A percentile compares a stretch with the other conserved stretches of the same genome.
These are phyloP conservation scores for Actinomortierella ambigua DNA, from an alignment of 371 early-diverging fungal species.

Conservation along the genomic window DNA sequence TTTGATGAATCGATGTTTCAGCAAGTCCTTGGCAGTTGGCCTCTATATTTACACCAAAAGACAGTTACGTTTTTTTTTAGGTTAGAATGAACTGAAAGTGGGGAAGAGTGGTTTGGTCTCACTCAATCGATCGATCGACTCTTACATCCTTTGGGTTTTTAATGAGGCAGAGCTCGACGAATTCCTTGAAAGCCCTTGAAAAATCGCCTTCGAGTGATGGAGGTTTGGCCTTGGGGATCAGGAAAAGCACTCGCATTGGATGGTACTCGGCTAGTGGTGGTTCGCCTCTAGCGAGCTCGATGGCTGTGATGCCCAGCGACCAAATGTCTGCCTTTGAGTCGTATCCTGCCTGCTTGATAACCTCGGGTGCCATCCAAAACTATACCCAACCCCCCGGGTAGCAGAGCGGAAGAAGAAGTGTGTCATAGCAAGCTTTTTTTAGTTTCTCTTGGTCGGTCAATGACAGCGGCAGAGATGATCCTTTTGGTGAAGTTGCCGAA, in stretches of 20 bases:
- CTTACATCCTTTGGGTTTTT: conserved; percentile 80
- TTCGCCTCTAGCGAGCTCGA: conserved; percentile 93
- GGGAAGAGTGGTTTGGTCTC: neutral
- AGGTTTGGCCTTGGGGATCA: conserved; percentile 93
- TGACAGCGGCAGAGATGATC: neutral
- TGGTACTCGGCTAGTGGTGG: conserved; percentile 94
- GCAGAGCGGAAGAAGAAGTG: neutral
- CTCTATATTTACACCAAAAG: conserved; percentile 55
- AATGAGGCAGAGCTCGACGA: conserved; percentile 87
- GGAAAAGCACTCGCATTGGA: conserved; percentile 91
- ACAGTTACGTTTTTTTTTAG: no score
- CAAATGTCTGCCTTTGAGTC: conserved; percentile 98
- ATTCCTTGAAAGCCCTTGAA: conserved; percentile 89
- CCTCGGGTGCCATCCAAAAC: conserved; percentile 99
- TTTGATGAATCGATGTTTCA: conserved; percentile 91
- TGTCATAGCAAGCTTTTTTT: no score
- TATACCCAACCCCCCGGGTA: conserved; percentile 14
- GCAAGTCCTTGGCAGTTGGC: conserved; percentile 88
- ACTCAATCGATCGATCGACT: no score
- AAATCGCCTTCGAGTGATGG: conserved; percentile 83
- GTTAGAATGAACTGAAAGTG: neutral
- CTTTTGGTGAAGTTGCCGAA: neutral
- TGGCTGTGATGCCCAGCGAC: conserved; percentile 98
- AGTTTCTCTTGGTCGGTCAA: no score
- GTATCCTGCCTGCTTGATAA: conserved; percentile 95